Evolutionary conservation across 345 rosid genomes (phyloP).

Genomic region (Hibiscus mutabilis): DNA sequence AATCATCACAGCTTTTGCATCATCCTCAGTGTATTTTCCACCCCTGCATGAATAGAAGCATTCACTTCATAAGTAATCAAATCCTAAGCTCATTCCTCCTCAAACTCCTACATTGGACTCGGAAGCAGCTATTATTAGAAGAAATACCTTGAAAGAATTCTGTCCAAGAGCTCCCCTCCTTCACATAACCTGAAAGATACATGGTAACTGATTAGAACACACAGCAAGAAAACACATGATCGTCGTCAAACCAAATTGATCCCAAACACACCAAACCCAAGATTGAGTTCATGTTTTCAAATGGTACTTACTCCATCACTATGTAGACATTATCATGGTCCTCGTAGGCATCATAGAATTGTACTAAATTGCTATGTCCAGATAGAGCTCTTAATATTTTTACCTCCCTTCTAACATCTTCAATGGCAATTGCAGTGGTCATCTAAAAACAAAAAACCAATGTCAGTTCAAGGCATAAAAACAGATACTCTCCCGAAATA

Average conservation of each 20-base stretch:
- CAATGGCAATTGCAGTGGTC: slow-evolving; percentile 95
- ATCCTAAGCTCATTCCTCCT: slow-evolving; percentile 7
- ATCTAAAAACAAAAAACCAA: slow-evolving; percentile 49
- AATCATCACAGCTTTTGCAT: slow-evolving; percentile 86
- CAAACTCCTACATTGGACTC: slow-evolving; percentile 22
- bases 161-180: slow-evolving; percentile 98
- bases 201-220: slow-evolving; percentile 5
- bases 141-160: slow-evolving; percentile 85
- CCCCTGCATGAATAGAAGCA: slow-evolving; percentile 27
- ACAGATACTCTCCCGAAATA: no score
- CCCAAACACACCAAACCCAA: not conserved
- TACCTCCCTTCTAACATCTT: slow-evolving; percentile 98
- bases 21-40: slow-evolving; percentile 94
- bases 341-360: slow-evolving; percentile 87
- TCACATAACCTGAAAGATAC: slow-evolving; percentile 66
- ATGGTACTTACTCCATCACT: slow-evolving; percentile 86
- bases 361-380: slow-evolving; percentile 74
- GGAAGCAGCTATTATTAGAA: slow-evolving; percentile 1
- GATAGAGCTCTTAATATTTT: slow-evolving; percentile 80
- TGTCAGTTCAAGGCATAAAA: not conserved
- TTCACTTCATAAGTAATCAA: not conserved
- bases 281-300: not conserved
- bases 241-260: not conserved
- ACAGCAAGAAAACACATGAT: not conserved
- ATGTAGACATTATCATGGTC: slow-evolving; percentile 82